Evolutionary conservation across 352 stramenopile genomes (phyloP).

Genomic region (Pythium plurisporium): DNA sequence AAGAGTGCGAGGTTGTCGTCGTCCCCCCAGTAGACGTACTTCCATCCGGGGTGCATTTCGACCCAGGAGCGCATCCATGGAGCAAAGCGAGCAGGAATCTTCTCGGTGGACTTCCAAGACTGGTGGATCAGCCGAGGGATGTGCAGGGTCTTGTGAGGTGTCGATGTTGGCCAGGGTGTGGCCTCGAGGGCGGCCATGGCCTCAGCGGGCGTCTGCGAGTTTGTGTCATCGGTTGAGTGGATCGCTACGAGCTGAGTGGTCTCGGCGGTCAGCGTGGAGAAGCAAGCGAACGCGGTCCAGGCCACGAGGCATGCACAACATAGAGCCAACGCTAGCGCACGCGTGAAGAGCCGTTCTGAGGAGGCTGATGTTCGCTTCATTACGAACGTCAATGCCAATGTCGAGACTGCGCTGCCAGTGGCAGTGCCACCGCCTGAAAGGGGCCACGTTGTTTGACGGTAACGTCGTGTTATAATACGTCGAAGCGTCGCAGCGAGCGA

Average conservation of each 20-base stretch:
- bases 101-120: slow-evolving; percentile 40
- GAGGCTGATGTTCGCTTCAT: too few relatives aligned
- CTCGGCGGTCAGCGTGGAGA: not conserved
- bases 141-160: too few relatives aligned
- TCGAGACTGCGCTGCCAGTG: too few relatives aligned
- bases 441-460: too few relatives aligned
- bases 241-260: not conserved
- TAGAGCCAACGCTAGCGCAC: not conserved
- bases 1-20: slow-evolving; percentile 51
- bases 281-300: not conserved
- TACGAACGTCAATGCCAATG: too few relatives aligned
- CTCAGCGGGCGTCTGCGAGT: not conserved
- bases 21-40: slow-evolving; percentile 60
- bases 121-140: slow-evolving; percentile 57
- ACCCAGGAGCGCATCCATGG: slow-evolving; percentile 57
- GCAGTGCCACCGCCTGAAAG: too few relatives aligned
- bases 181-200: not conserved
- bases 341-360: not conserved
- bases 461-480: too few relatives aligned
- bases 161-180: not conserved
- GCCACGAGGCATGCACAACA: not conserved
- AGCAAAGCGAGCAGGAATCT: slow-evolving; percentile 40
- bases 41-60: slow-evolving; percentile 34
- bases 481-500: too few relatives aligned
- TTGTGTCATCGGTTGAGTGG: not conserved